A percentile compares a stretch with the other conserved stretches of the same genome.
These are phyloP conservation scores for Penicillium sp. DNA, from an alignment of 2,329 filamentous ascomycete genomes.

Conservation along the genomic window DNA sequence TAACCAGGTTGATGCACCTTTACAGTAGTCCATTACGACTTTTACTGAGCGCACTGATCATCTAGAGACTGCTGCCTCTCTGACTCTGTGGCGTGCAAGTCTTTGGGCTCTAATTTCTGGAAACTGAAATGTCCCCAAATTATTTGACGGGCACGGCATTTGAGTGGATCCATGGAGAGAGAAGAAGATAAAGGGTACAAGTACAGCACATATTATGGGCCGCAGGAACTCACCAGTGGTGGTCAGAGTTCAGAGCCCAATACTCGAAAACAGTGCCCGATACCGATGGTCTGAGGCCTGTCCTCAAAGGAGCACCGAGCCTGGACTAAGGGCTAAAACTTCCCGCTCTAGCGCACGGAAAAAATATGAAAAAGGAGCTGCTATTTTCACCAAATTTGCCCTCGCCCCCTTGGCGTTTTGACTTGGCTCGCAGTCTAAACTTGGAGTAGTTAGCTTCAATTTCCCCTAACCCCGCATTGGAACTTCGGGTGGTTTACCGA, in stretches of 20 bases:
- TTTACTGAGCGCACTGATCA: not conserved
- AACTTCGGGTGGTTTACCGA: constrained; percentile 12
- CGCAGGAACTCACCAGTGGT: not conserved
- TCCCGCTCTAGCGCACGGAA: not conserved
- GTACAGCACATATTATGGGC: not conserved
- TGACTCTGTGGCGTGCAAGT: not conserved
- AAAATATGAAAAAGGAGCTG: not conserved
- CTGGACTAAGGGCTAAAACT: not conserved
- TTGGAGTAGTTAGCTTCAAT: not conserved
- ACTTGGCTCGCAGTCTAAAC: not conserved
- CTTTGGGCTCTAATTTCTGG: not conserved
- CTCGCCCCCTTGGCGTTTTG: not conserved
- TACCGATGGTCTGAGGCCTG: not conserved
- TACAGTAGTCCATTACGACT: not conserved
- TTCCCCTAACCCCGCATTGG: constrained; percentile 8
- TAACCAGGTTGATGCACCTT: not conserved
- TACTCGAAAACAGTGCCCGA: not conserved
- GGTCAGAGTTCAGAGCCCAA: not conserved
- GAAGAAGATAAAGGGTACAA: too few species aligned
- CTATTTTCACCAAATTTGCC: not conserved
- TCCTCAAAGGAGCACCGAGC: not conserved
- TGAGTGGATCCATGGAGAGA: too few species aligned
- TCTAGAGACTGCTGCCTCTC: not conserved
- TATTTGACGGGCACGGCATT: not conserved
- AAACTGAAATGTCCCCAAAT: not conserved